Percentiles rank a stretch among this genome's conserved stretches.
phyloP scores from a whole-genome alignment of 2,329 filamentous ascomycete species.

The Venturia effusa region DNA sequence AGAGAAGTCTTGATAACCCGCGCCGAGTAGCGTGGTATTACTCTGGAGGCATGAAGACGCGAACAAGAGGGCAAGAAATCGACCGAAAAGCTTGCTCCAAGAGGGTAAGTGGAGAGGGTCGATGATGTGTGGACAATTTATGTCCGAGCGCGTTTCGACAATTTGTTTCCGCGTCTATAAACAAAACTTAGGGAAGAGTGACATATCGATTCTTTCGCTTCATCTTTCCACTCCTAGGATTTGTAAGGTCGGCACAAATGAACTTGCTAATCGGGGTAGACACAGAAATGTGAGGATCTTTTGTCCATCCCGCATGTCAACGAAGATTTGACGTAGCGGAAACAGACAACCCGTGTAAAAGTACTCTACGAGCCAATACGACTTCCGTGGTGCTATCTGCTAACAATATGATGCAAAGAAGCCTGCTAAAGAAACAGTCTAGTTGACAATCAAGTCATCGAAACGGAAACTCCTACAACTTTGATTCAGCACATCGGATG shows the following conservation, averaged over 20 bases:
- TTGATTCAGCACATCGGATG: not conserved
- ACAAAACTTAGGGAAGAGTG: not conserved
- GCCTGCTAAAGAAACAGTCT: too few species aligned
- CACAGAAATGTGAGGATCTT: too few species aligned
- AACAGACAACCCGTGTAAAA: too few species aligned
- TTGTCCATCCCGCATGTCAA: too few species aligned
- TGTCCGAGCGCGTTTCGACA: not conserved
- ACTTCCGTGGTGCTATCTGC: too few species aligned
- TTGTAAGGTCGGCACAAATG: not conserved
- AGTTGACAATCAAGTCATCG: too few species aligned
- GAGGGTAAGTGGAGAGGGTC: not conserved
- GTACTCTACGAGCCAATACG: too few species aligned
- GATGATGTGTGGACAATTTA: too few species aligned
- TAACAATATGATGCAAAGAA: too few species aligned
- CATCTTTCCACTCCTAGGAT: not conserved
- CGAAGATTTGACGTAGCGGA: too few species aligned
- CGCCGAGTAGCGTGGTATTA: not conserved
- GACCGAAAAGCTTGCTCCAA: not conserved
- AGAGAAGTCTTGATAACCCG: not conserved
- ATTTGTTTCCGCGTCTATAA: not conserved
- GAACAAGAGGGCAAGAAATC: not conserved
- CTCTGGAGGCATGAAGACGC: not conserved
- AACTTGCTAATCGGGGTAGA: too few species aligned
- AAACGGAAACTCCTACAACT: too few species aligned
- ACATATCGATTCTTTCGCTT: not conserved